Conservation (phyloP, 2,329 filamentous ascomycete species). For the Pseudogymnoascus sp. region DNA sequence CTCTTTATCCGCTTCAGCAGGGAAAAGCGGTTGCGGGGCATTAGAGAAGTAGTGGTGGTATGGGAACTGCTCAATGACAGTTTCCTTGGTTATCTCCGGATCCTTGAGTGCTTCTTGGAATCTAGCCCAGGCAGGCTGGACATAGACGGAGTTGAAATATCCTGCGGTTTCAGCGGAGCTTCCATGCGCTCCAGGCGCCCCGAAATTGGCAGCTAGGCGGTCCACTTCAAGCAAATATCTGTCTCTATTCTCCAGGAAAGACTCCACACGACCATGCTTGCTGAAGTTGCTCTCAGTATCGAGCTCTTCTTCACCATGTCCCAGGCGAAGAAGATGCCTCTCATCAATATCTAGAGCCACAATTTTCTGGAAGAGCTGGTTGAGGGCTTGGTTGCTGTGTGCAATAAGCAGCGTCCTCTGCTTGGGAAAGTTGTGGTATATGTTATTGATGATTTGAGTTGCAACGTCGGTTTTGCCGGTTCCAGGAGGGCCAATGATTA, state of each 20-base stretch:
- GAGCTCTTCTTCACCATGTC: slow-evolving; percentile 91
- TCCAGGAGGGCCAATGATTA: slow-evolving; percentile 90
- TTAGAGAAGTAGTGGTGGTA: slow-evolving; percentile 83
- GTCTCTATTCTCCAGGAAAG: slow-evolving; percentile 81
- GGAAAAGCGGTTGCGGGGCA: slow-evolving; percentile 79
- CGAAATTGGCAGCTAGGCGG: slow-evolving; percentile 75
- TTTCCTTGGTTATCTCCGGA: slow-evolving; percentile 46
- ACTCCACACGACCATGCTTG: slow-evolving; percentile 80
- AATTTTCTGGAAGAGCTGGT: slow-evolving; percentile 97
- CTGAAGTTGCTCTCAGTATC: slow-evolving; percentile 80
- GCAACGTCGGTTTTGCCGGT: slow-evolving; percentile 99
- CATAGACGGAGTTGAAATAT: slow-evolving; percentile 90
- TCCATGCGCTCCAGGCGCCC: slow-evolving; percentile 86
- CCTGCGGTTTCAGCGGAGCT: slow-evolving; percentile 94
- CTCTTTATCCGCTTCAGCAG: slow-evolving; percentile 55
- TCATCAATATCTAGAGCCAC: slow-evolving; percentile 93
- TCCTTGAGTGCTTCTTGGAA: slow-evolving; percentile 61
- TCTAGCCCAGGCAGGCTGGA: slow-evolving; percentile 79
- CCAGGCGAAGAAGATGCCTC: slow-evolving; percentile 81
- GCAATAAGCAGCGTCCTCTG: slow-evolving; percentile 89
- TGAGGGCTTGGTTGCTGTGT: slow-evolving; percentile 95
- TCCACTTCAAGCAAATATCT: slow-evolving; percentile 74
- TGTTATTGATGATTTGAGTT: slow-evolving; percentile 96
- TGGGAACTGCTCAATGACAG: slow-evolving; percentile 69
- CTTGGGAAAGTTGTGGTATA: slow-evolving; percentile 94